These are phyloP conservation scores for Aschersonia sp. DNA, from an alignment of 2,329 filamentous ascomycete species.

Conservation along the genomic window DNA sequence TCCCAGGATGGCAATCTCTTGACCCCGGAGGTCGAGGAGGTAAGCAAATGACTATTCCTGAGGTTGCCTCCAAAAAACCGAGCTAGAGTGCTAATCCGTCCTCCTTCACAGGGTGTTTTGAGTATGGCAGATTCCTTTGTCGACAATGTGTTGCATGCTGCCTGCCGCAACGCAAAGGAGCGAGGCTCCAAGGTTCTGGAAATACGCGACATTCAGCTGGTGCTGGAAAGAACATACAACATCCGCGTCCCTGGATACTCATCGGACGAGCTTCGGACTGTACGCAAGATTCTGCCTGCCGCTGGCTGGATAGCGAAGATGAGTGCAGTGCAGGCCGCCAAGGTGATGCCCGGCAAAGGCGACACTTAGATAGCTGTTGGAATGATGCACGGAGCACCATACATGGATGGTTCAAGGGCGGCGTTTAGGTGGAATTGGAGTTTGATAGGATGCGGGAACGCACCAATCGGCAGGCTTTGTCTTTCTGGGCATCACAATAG, in stretches of 20 bases:
- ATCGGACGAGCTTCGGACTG: conserved; percentile 84
- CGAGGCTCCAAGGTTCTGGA: conserved; percentile 83
- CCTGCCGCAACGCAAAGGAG: conserved; percentile 85
- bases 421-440: neutral
- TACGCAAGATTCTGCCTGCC: conserved; percentile 83
- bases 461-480: too few relatives aligned
- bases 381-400: neutral
- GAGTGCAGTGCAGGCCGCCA: conserved; percentile 88
- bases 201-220: conserved; percentile 71
- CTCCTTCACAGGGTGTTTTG: conserved; percentile 57
- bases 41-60: conserved; percentile 24
- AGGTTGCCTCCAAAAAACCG: neutral
- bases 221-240: conserved; percentile 75
- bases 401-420: too few relatives aligned
- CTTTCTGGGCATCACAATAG: too few relatives aligned
- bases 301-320: conserved; percentile 91
- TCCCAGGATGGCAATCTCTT: conserved; percentile 62
- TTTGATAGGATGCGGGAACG: too few relatives aligned
- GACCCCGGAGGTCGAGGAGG: conserved; percentile 91
- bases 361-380: conserved; percentile 15
- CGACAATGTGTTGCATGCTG: conserved; percentile 73
- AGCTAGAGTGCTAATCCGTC: conserved; percentile 6
- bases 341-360: conserved; percentile 54
- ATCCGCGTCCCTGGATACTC: conserved; percentile 90
- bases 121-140: conserved; percentile 89